Evolutionary conservation across 495 filamentous ascomycete genomes (phyloP).

Genomic region (Emericellopsis terricola): DNA sequence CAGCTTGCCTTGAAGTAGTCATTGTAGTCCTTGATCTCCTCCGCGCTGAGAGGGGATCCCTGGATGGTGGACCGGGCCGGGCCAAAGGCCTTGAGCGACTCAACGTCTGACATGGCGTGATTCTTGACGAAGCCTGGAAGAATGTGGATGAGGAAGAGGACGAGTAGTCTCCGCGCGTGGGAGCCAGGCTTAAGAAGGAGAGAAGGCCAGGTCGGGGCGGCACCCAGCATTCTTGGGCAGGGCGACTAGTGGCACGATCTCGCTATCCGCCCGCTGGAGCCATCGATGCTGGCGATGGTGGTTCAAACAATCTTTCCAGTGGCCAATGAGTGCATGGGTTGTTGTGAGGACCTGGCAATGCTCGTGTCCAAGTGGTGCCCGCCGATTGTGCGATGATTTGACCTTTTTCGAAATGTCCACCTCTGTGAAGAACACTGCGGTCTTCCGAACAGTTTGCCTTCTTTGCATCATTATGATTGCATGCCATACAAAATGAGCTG

Average conservation of each 20-base stretch:
- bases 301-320: no score
- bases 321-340: no score
- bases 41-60: constrained; percentile 34
- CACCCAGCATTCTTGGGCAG: neutral
- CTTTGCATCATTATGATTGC: no score
- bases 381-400: no score
- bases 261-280: neutral
- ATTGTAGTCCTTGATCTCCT: constrained; percentile 46
- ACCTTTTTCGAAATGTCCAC: no score
- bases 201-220: neutral
- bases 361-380: no score
- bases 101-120: constrained; percentile 18
- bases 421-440: no score
- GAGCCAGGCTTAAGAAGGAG: neutral
- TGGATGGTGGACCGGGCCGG: constrained; percentile 44
- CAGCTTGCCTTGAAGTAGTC: constrained; percentile 52
- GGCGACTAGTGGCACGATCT: neutral
- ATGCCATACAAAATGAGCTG: no score
- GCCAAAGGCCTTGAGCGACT: constrained; percentile 44
- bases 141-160: neutral
- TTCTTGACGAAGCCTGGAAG: neutral
- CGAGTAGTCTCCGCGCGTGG: neutral
- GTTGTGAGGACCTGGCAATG: no score
- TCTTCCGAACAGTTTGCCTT: no score
- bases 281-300: no score